Evolutionary conservation across 176 grass and related monocot genomes (phyloP), one percentile per base, ranked within the genome.

Genomic region (Puccinellia tenuiflora): DNA sequence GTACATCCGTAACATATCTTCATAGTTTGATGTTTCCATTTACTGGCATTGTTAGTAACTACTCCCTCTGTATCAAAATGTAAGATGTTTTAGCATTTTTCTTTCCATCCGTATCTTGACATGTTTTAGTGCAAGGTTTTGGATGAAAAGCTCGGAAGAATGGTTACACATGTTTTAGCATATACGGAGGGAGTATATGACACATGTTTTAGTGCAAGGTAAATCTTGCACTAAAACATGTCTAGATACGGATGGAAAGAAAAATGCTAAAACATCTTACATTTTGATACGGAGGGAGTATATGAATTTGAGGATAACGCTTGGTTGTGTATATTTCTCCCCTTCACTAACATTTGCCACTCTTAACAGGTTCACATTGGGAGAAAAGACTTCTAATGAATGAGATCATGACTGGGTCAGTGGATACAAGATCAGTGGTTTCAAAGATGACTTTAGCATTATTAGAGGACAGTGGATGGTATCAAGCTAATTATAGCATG

Each of bases 401-500:
- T 76, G 97, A 99, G 75, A 99, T 99, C 73, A 99, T 99, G 97
- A 99, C 97, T 25, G 97, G 97, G 17, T 99, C 97, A 31, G 97
- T 99, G 35, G 97, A 99, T 86, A 96, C 97, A 75, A 90, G 86
- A 90, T 99, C 97, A 25, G 91, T 99, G 33, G 97, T 99, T 80
- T 99, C 97, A 86, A 94, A 92, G 86, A 99, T 99, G 97, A 99
- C 97, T 28, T 88, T 99, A 75, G 97, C 97, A 72, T 90, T 99
- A 84, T 69, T 99, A 67, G 97, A 99, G 87, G 97, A 99, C 81
- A 99, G 97, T 47, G 97, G 97, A 79, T 99, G 97, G 97, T 99
- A 99, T 88, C 87, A 96, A 87, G 97, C 93, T 86, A 99, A 99
- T 83, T 99, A 99, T 85, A 99, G 93, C 88, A 96, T 99, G 93